Conservation (phyloP, 1,139 yeast species). For the Suhomyces yuchorum region DNA sequence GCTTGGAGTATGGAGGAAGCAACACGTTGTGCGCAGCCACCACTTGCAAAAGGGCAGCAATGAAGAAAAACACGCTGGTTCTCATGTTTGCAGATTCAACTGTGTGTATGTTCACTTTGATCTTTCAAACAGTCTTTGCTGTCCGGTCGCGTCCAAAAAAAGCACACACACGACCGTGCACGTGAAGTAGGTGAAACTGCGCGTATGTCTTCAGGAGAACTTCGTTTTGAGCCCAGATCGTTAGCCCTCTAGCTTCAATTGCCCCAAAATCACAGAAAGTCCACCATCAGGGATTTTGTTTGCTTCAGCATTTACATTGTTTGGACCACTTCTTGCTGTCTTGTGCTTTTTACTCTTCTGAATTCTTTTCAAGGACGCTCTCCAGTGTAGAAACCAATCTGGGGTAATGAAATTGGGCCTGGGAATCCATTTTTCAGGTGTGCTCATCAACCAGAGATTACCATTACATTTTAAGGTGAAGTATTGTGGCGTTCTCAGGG, state of each 20-base stretch:
- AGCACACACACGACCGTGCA: constrained; percentile 9
- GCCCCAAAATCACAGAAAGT: not conserved
- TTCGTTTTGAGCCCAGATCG: not conserved
- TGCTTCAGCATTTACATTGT: no score
- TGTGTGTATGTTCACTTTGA: constrained; percentile 3
- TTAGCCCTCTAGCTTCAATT: not conserved
- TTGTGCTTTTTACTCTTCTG: not conserved
- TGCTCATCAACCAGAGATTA: not conserved
- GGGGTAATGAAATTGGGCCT: not conserved
- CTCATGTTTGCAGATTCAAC: constrained; percentile 7
- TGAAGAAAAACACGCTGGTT: constrained; percentile 10
- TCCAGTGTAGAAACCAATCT: constrained; percentile 1
- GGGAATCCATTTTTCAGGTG: not conserved
- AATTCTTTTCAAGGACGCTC: not conserved
- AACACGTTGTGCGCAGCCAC: constrained; percentile 74
- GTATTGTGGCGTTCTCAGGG: not conserved
- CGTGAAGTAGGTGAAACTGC: not conserved
- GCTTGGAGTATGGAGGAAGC: constrained; percentile 81
- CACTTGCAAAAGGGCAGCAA: constrained; percentile 20
- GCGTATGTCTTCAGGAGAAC: no score
- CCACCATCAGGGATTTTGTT: no score
- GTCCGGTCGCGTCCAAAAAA: constrained; percentile 14
- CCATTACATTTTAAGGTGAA: not conserved
- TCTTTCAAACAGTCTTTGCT: constrained; percentile 10
- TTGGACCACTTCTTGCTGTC: no score